Conservation (phyloP, 495 filamentous ascomycete species). For the Trichoderma virens region DNA sequence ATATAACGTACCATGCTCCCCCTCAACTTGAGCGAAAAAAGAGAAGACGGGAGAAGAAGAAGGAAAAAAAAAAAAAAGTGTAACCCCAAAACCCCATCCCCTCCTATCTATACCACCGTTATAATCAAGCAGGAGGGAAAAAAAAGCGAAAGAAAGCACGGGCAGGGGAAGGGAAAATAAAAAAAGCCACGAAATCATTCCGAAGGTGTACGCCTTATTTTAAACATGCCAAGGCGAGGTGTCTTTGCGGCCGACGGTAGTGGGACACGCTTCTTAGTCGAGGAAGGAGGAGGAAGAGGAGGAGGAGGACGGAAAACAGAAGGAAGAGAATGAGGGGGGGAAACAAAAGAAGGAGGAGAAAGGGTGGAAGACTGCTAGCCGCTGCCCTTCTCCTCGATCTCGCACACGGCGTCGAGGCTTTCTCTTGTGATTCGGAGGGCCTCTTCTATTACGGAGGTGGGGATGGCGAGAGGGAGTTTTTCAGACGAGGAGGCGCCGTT, state of each 20-base stretch:
- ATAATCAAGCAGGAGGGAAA: neutral
- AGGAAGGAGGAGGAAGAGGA: neutral
- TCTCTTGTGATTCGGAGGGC: conserved; percentile 45
- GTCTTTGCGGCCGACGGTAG: neutral
- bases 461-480: conserved; percentile 35
- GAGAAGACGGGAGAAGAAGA: neutral
- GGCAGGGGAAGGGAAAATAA: neutral
- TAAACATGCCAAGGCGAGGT: neutral
- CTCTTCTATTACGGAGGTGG: conserved; percentile 42
- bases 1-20: neutral
- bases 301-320: neutral
- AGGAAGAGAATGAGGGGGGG: neutral
- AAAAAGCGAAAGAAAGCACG: neutral
- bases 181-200: neutral
- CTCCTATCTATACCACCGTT: neutral
- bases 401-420: conserved; percentile 40
- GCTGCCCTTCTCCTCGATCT: conserved; percentile 32
- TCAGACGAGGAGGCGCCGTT: conserved; percentile 19
- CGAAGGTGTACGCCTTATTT: neutral
- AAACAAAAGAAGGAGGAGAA: neutral
- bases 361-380: neutral
- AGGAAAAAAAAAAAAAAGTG: neutral
- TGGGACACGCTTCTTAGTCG: neutral
- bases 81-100: neutral
- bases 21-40: neutral